Percentiles rank a stretch among this genome's conserved stretches.
phyloP scores from a whole-genome alignment of 257 asterid species.

The Cinchona pubescens region DNA sequence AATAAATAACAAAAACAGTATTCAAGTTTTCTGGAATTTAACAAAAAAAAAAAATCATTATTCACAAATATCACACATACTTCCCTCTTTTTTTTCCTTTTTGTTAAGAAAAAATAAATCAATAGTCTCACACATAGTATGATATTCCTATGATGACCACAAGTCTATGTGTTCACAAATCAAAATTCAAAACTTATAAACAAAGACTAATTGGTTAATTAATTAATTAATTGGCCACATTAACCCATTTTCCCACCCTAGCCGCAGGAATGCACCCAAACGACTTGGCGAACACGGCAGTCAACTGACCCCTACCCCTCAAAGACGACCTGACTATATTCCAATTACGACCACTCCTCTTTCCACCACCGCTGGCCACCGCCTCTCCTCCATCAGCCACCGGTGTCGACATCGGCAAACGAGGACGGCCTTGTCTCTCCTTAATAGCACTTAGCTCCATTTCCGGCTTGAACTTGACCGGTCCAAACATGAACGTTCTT shows the following conservation, averaged over 20 bases:
- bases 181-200: background rate
- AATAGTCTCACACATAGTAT: background rate
- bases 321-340: slow-evolving; percentile 25
- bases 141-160: too few relatives aligned
- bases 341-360: slow-evolving; percentile 9
- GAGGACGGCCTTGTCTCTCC: slow-evolving; percentile 48
- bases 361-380: slow-evolving; percentile 20
- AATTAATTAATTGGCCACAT: background rate
- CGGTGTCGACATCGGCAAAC: slow-evolving; percentile 12
- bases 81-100: background rate
- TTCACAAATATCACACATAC: background rate
- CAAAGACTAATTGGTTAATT: background rate
- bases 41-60: background rate
- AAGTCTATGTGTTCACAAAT: background rate
- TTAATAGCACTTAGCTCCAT: slow-evolving; percentile 67
- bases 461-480: slow-evolving; percentile 70
- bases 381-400: slow-evolving; percentile 21
- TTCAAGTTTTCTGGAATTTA: too few relatives aligned
- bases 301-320: slow-evolving; percentile 32
- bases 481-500: slow-evolving; percentile 75
- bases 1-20: too few relatives aligned
- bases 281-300: slow-evolving; percentile 42
- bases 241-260: slow-evolving; percentile 10
- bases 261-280: slow-evolving; percentile 39
- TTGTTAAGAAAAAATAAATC: background rate